Conservation (phyloP, 2,329 filamentous ascomycete species). For the Elsinoe perseae region DNA sequence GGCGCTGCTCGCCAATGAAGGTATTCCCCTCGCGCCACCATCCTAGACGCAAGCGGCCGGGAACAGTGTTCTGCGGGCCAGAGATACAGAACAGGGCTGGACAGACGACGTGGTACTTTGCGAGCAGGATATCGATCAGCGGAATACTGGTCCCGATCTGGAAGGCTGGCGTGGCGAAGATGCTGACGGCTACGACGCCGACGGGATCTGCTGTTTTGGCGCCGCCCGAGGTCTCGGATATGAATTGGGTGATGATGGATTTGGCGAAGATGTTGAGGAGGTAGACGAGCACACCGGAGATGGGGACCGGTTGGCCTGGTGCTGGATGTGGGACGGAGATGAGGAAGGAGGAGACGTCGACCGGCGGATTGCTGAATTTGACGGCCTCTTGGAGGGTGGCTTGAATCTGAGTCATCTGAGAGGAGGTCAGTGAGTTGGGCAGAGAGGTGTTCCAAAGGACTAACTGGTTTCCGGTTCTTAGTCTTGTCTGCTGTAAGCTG, state of each 20-base stretch:
- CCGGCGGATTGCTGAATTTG: slow-evolving; percentile 20
- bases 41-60: slow-evolving; percentile 60
- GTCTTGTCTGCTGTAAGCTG: slow-evolving; percentile 61
- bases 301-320: slow-evolving; percentile 36
- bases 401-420: slow-evolving; percentile 44
- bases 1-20: slow-evolving; percentile 62
- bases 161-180: slow-evolving; percentile 59
- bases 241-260: slow-evolving; percentile 56
- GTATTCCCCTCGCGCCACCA: slow-evolving; percentile 52
- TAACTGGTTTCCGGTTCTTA: slow-evolving; percentile 52
- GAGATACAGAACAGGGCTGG: slow-evolving; percentile 79
- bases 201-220: slow-evolving; percentile 59
- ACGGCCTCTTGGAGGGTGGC: slow-evolving; percentile 41
- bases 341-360: slow-evolving; percentile 30
- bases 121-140: slow-evolving; percentile 75
- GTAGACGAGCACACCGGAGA: slow-evolving; percentile 64
- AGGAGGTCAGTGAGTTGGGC: slow-evolving; percentile 15
- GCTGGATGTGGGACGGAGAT: slow-evolving; percentile 36
- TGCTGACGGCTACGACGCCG: slow-evolving; percentile 65
- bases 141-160: slow-evolving; percentile 54
- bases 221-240: slow-evolving; percentile 34
- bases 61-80: slow-evolving; percentile 61
- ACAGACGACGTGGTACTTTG: slow-evolving; percentile 73
- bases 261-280: slow-evolving; percentile 71
- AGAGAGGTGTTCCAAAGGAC: slow-evolving; percentile 22